Base-by-base conservation (phyloP, 192 early-diverging fungal genomes). In the Phycomyces blakesleeanus region DNA sequence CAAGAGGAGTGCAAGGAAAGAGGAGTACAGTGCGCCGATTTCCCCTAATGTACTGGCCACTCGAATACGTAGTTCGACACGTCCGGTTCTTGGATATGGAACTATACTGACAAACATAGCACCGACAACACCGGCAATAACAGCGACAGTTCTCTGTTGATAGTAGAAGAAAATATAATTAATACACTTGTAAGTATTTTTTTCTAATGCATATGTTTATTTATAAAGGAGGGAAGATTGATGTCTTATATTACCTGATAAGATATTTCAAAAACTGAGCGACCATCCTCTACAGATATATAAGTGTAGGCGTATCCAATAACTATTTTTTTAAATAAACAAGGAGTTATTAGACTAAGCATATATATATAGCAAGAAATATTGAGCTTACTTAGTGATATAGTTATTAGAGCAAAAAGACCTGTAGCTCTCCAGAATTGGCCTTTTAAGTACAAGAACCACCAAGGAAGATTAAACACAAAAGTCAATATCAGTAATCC, bases 351-450 rank as follows among this genome's bases (percentile, higher is more conserved):
- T 14, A 11, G 21, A 4, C 22, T 24, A 22, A 2, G 14, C 27
- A 38, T 40, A 15, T n/a, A 57, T 40, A 47, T 7, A 50, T 15
- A 44, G 21, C 20, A 60, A 34, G 29, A 5, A 5, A 34, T 7
- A n/a, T n/a, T n/a, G 44, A 11, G 73, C 71, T 72, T 68, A 68
- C 66, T 65, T 26, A 67, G 20, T 22, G 71, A 57, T 34, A 57
- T 47, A 55, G 71, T 76, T 15, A 76, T 67, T 47, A 76, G 57
- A 20, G 66, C 58, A 41, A 76, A 72, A 39, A 73, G 51, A 9
- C 74, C 71, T 8, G 71, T 72, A 16, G 67, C 55, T 16, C 61
- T 58, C 69, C 71, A 76, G 29, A 76, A 68, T 29, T 61, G 67
- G 5, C 61, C 57, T 12, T 68, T 64, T 0, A 65, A 47, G 55